Conservation (phyloP, 2,329 filamentous ascomycete species). For the Hypoxylon sp. region DNA sequence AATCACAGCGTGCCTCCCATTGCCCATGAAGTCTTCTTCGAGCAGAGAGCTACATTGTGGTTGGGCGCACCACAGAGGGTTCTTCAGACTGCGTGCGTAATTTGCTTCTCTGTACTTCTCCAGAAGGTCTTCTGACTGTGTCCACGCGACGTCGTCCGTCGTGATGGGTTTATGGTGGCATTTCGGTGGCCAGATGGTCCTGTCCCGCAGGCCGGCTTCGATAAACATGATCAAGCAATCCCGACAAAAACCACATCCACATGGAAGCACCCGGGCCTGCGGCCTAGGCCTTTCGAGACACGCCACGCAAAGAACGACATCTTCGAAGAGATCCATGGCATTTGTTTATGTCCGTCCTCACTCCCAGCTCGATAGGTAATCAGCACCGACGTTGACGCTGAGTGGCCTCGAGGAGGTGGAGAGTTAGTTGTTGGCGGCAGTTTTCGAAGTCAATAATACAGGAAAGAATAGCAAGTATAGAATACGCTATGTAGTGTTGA, state of each 20-base stretch:
- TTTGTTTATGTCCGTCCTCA: neutral
- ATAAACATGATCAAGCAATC: constrained; percentile 11
- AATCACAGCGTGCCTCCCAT: neutral
- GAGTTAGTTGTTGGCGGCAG: neutral
- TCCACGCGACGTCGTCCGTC: constrained; percentile 17
- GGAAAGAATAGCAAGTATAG: constrained; percentile 7
- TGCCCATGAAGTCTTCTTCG: neutral
- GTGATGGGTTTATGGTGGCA: neutral
- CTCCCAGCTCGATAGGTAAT: neutral
- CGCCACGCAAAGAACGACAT: neutral
- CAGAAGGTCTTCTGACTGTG: neutral
- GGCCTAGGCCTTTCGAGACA: neutral
- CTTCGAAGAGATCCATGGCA: neutral
- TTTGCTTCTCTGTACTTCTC: neutral
- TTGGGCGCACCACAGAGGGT: constrained; percentile 26
- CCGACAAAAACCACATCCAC: constrained; percentile 17
- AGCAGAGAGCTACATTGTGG: constrained; percentile 27
- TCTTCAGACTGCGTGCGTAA: neutral
- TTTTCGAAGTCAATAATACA: neutral
- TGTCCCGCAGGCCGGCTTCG: neutral
- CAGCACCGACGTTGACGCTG: neutral
- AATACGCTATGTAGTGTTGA: neutral
- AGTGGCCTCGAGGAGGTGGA: neutral
- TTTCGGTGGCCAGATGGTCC: constrained; percentile 17
- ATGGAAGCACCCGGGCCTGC: constrained; percentile 11